These are phyloP conservation scores for Phaeosphaeriaceae sp. DNA, from an alignment of 2,329 filamentous ascomycete species.

Conservation along the genomic window DNA sequence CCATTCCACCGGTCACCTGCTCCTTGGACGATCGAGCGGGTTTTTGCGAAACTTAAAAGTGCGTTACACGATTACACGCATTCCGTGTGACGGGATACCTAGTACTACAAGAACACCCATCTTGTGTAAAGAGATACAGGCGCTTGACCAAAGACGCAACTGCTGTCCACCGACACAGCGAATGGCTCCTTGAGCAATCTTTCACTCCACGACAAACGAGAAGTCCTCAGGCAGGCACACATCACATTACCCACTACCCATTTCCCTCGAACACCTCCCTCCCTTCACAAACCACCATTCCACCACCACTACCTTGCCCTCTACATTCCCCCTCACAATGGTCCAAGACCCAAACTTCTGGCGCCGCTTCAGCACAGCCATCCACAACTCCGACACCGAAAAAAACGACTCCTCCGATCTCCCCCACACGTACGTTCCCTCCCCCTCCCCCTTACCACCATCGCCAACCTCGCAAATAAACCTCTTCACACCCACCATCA, in stretches of 20 bases:
- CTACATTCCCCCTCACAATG: neutral
- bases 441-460: constrained; percentile 12
- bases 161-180: neutral
- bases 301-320: neutral
- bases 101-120: too few relatives aligned
- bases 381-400: constrained; percentile 61
- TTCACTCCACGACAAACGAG: neutral
- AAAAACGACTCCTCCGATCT: constrained; percentile 29
- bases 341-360: constrained; percentile 65
- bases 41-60: too few relatives aligned
- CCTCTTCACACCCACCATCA: neutral
- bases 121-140: constrained; percentile 1
- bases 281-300: neutral
- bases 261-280: neutral
- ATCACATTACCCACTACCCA: neutral
- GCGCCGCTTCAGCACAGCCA: constrained; percentile 64
- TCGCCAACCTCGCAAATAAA: constrained; percentile 26
- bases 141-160: neutral
- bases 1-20: too few relatives aligned
- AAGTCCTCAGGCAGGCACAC: constrained; percentile 1
- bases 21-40: too few relatives aligned
- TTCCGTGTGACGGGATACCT: too few relatives aligned
- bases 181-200: too few relatives aligned
- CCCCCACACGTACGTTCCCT: constrained; percentile 49
- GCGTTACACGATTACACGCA: too few relatives aligned